phyloP scores from a whole-genome alignment of 192 early-diverging fungal genomes.

The Backusella psychrophila region DNA sequence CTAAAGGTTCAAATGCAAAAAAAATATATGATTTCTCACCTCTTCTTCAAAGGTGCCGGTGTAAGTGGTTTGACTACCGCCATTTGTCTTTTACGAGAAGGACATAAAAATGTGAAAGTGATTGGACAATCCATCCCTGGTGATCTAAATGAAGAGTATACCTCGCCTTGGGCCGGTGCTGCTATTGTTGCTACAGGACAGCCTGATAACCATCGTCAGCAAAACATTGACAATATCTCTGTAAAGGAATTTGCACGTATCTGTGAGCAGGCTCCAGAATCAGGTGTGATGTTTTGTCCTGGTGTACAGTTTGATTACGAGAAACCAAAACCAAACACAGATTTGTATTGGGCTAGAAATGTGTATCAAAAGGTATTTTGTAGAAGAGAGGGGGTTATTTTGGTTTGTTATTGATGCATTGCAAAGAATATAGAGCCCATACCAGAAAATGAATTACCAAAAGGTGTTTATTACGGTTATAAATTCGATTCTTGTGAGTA shows the following conservation, averaged over 20 bases:
- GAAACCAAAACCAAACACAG: conserved; percentile 5
- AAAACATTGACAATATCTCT: conserved; percentile 42
- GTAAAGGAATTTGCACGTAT: conserved; percentile 21
- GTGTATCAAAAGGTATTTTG: conserved; percentile 42
- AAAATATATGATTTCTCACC: neutral
- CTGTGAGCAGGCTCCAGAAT: conserved; percentile 25
- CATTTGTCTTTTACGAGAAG: conserved; percentile 54
- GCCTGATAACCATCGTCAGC: conserved; percentile 30
- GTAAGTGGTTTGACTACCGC: conserved; percentile 80
- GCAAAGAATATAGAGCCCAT: neutral
- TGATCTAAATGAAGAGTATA: conserved; percentile 46
- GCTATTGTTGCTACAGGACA: conserved; percentile 18
- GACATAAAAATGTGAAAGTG: conserved; percentile 56
- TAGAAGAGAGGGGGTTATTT: neutral
- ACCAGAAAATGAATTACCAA: conserved; percentile 22
- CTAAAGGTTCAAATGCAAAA: neutral
- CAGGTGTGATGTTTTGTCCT: conserved; percentile 36
- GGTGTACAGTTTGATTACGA: conserved; percentile 36
- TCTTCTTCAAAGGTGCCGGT: conserved; percentile 56
- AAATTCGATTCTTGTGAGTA: conserved; percentile 28
- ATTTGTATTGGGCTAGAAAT: conserved; percentile 42
- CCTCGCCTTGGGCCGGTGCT: conserved; percentile 57
- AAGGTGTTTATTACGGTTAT: conserved; percentile 10
- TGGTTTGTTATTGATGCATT: neutral
- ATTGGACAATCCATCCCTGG: conserved; percentile 55